Evolutionary conservation across 1,284 basidiomycete genomes (phyloP), one percentile per base, ranked within the genome.

Genomic region (Polyporus tsugae): DNA sequence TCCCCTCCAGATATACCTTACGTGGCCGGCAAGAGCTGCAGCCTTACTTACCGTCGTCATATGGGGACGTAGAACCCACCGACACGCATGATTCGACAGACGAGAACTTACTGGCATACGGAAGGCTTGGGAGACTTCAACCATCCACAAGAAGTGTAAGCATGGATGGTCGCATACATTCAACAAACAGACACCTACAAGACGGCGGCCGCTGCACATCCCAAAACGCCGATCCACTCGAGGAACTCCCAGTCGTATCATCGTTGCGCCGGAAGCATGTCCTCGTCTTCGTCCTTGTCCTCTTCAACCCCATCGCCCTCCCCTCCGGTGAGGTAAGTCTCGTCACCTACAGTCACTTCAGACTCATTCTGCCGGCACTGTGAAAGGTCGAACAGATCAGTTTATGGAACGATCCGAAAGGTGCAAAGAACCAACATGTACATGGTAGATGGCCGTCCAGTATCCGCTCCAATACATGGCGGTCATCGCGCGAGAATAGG

Each of bases 401-500:
- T 33, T 22, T 19, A 46, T 29, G 36, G 36, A 38, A 13, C 41
- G 55, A 25, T 17, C 25, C 35, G 58, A 19, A 13, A 66, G 33
- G 25, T 35, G 36, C 29, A 4, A 17, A 66, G 35, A n/a, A 38
- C 35, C 25, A 4, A 49, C 22, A 75, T 77, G 33, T 75, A 91
- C 91, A 78, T 94, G 89, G 76, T 94, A 94, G 61, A 93, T 84
- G 2, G 92, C 92, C 2, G 91, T 93, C 92, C 92, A 94, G 77
- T 94, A 94, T 19, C 92, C 92, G 41, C 85, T 84, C 92, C 93
- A 94, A 77, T 94, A 94, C 87, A 91, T 93, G 19, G 92, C 91
- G 29, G 84, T 85, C 74, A 93, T 73, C 2, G 92, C 92, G 64
- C 89, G 88, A 44, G 84, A 82, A 77, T 94, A 94, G 1, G 91